Base-by-base conservation (phyloP, 2,329 filamentous ascomycete species). In the Clonostachys sp. region DNA sequence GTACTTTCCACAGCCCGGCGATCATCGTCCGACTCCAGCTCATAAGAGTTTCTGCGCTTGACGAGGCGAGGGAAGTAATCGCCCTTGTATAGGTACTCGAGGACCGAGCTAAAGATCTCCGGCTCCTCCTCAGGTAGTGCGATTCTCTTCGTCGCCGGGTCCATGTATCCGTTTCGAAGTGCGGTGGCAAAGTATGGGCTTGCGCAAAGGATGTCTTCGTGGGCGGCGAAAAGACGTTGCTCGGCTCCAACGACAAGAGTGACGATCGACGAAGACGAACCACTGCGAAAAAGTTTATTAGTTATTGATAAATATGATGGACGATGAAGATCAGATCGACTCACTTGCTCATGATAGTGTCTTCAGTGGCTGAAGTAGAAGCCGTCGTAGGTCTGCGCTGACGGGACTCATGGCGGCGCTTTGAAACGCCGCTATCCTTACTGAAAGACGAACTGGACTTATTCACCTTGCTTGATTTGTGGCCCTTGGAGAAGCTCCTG, bases 1-100 rank as follows among this genome's bases (percentile, higher is more conserved):
- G 85, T 90, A 40, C 82, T 80, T 57, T 87, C 84, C 20, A 73
- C 67, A 63, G 34, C 54, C 67, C 20, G 70, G 12, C 34, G 66
- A 53, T 75, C 62, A 49, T 75, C 71, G 8, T 68, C 73, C 44
- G 82, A 80, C 65, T 95, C 90, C n/a, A 96, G 73, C 61, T 87
- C 85, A 86, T 89, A 96, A 45, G 81, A 84, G 65, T 89, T 84
- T 47, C 81, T 80, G 53, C 85, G 83, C 73, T 91, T 90, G 48
- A 89, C 70, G 20, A 95, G 77, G 16, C 87, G 86, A 4, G 91
- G 91, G 57, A 86, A 91, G 71, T 96, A 96, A 67, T 96, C 91
- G 53, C 91, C 91, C 70, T 95, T 95, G 78, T 95, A 95, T 48
- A 96, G 82, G 57, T 87, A 96, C 63, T 96, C 91, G 48, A 96